Evolutionary conservation across 768 basidiomycete species (phyloP), one percentile per base, ranked within the genome.

Genomic region (Auriscalpium orientale): DNA sequence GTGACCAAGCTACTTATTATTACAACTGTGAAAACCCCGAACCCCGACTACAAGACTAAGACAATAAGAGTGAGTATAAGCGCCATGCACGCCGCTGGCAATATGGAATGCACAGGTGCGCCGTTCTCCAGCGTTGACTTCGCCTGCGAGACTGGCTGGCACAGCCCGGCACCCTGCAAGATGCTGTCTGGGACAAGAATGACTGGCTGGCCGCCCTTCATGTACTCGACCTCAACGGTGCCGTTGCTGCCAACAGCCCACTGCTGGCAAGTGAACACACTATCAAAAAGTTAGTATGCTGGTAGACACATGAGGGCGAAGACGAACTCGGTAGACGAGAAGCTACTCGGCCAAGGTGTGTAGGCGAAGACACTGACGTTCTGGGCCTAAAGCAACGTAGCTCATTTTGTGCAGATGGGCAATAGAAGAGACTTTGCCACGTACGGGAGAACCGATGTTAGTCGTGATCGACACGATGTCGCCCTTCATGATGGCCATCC

Each of bases 381-480:
- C 60, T 75, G 73, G 3, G 84, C 81, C 84, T 84, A 28, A 28
- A 28, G 61, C 3, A 52, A 64, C 20, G 52, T 18, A 28, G 2
- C 28, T 28, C 28, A 28, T 28, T 28, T 4, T 28, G 28, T 28
- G 4, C 28, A 28, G 4, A 5, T 28, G 28, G 7, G 28, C 7
- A 28, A 28, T 4, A 28, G 7, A 28, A 28, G 28, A 28, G 28
- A 28, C 5, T 3, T 2, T 28, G 28, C 59, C 22, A 58, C 78
- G 54, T 65, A 87, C 86, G 20, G 86, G 85, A 54, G 85, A 86
- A 35, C 87, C 89, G 57, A 89, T 80, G 69, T 84, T 87, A 21
- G 85, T 89, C 59, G 85, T 58, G 43, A 89, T 68, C 12, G 81
- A 76, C 49, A 87, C 71, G 10, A 87, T 77, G 18, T 73, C 64